Base-by-base conservation (phyloP, 2,329 filamentous ascomycete species). In the Colletotrichum viniferum region DNA sequence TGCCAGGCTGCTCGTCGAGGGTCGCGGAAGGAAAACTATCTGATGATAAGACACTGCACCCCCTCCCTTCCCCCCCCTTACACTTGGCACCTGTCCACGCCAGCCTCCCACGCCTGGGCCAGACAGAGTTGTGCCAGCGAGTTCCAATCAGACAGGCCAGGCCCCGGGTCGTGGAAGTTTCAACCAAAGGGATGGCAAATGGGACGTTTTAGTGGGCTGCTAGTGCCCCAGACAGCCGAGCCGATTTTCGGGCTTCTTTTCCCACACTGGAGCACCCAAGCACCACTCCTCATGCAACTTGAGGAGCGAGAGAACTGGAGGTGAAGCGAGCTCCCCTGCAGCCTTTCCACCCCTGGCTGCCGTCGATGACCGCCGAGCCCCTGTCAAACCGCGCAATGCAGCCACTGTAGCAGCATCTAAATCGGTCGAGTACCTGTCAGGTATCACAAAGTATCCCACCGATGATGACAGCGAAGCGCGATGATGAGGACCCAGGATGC, bases 371-470 rank as follows among this genome's bases (percentile, higher is more conserved):
- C 32, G 56, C 26, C 71, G 18, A 55, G 30, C 52, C 72, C 69
- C 32, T 68, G 67, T 68, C 73, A 68, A 68, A 68, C 63, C 63
- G 13, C 69, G 69, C 56, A 73, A 73, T 64, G 73, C 56, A 75
- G 62, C 52, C 52, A 63, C 34, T 60, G 55, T 36, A 55, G 32
- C 62, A 43, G 58, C n/a, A 24, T 70, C 66, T 68, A 68, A 73
- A n/a, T 60, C 21, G 28, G 63, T 32, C 55, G 14, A 73, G 69
- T 69, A 68, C 34, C 34, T 4, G 12, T 3, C 16, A 8, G 13
- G 73, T 75, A 73, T 34, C 73, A 21, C 2, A 21, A 64, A 52
- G 73, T 75, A 73, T 34, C 48, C 13, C 30, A 26, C n/a, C 58
- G 32, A 43, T 58, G 4, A 18, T 12, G 34, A 61, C 38, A 18